A percentile compares a stretch with the other conserved stretches of the same genome.
Conservation (phyloP, 805 yeast species). For the Schwanniomyces occidentalis region DNA sequence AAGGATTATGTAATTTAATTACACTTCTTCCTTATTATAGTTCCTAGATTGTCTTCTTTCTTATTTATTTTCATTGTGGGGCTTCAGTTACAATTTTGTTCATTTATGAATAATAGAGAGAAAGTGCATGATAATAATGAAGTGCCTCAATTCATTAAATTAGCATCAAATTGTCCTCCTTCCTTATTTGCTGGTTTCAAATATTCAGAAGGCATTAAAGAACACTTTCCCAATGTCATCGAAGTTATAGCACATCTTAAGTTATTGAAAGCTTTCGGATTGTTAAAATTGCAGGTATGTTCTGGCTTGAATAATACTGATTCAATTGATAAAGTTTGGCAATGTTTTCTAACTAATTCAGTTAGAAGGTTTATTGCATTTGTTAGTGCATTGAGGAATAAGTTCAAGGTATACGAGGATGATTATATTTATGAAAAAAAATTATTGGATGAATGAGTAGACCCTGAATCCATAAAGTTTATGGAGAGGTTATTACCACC, state of each 20-base stretch:
- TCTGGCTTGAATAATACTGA: constrained; percentile 2
- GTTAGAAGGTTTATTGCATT: constrained; percentile 21
- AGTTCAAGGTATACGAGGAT: constrained; percentile 1
- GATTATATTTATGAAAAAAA: constrained; percentile 4
- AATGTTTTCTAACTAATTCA: constrained; percentile 21
- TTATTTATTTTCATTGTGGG: too few relatives aligned
- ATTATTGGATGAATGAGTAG: background rate
- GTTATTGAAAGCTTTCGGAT: constrained; percentile 20
- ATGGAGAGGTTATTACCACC: constrained; percentile 17
- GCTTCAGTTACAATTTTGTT: too few relatives aligned
- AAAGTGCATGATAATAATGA: too few relatives aligned
- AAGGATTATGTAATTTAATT: too few relatives aligned
- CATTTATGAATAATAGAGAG: too few relatives aligned
- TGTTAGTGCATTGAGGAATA: constrained; percentile 14
- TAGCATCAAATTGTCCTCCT: too few relatives aligned
- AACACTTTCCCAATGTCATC: constrained; percentile 5
- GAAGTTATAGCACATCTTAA: constrained; percentile 24
- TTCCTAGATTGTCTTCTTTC: too few relatives aligned
- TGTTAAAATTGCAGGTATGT: constrained; percentile 14
- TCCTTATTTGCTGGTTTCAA: too few relatives aligned
- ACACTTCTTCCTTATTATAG: too few relatives aligned
- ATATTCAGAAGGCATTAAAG: too few relatives aligned
- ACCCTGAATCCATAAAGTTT: background rate
- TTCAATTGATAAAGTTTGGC: constrained; percentile 18
- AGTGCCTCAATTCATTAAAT: too few relatives aligned